Conservation (phyloP, 768 basidiomycete genomes). For the Inosperma sp. region DNA sequence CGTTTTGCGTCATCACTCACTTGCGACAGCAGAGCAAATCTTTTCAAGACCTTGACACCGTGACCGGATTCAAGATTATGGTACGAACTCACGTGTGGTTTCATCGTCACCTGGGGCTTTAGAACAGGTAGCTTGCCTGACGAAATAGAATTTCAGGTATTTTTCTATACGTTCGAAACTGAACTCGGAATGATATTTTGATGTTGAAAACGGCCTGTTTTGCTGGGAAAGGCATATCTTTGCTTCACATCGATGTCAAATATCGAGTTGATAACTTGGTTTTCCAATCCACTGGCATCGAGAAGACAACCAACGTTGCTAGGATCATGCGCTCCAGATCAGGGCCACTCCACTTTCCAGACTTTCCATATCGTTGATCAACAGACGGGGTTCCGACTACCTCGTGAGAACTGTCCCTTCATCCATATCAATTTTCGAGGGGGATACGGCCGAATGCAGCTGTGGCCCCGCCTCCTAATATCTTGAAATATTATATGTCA, state of each 20-base stretch:
- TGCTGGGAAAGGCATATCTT: neutral
- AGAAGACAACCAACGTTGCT: neutral
- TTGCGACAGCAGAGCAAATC: too few species aligned
- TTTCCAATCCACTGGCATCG: too few species aligned
- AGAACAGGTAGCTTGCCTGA: neutral
- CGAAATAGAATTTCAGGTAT: neutral
- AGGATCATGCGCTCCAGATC: neutral
- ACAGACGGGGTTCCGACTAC: neutral
- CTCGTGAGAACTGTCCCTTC: neutral
- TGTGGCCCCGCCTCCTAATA: neutral
- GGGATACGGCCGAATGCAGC: neutral
- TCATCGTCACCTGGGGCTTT: too few species aligned
- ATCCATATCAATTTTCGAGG: neutral
- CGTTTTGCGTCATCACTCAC: too few species aligned
- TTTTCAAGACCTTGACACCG: too few species aligned
- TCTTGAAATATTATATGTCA: neutral
- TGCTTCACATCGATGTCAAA: neutral
- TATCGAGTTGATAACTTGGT: conserved; percentile 1
- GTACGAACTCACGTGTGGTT: too few species aligned
- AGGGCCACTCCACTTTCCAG: neutral
- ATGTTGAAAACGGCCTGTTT: neutral
- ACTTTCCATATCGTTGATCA: neutral
- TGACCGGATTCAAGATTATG: too few species aligned
- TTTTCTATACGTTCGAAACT: neutral
- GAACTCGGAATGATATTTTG: neutral